A percentile compares a stretch with the other conserved stretches of the same genome.
Evolutionary conservation across 2,329 filamentous ascomycete genomes (phyloP).

Genomic region (Amauroascus verrucosus): DNA sequence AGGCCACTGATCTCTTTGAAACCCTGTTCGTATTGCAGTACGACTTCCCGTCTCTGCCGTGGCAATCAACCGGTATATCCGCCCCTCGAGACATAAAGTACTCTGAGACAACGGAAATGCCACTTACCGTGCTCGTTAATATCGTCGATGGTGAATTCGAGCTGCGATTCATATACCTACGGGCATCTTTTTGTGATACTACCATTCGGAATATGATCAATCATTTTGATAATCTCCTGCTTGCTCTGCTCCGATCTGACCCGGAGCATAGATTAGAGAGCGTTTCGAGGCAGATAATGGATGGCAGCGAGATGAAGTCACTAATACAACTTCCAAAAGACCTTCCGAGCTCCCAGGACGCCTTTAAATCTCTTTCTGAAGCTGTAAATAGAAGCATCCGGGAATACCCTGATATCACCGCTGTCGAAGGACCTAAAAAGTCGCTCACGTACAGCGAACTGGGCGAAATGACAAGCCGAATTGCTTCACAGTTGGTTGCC

Average conservation of each 20-base stretch:
- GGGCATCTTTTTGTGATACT: neutral
- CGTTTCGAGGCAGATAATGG: neutral
- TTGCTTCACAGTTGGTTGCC: slow-evolving; percentile 12
- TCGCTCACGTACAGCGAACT: neutral
- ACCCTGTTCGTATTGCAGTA: slow-evolving; percentile 4
- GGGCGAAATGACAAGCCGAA: neutral
- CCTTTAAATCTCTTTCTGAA: too few species aligned
- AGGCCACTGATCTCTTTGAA: slow-evolving; percentile 3
- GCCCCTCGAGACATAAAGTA: slow-evolving; percentile 8
- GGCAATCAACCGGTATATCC: slow-evolving; percentile 25
- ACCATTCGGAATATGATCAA: neutral
- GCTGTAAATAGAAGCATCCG: neutral
- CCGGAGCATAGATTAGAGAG: neutral
- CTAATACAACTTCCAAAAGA: neutral
- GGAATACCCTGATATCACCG: neutral
- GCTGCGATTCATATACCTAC: neutral
- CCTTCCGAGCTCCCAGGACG: too few species aligned
- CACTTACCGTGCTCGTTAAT: neutral
- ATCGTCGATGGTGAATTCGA: too few species aligned
- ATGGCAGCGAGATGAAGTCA: neutral
- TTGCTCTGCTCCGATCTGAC: neutral
- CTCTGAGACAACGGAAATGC: neutral
- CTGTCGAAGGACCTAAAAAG: neutral
- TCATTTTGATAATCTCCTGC: neutral
- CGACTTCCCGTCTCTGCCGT: neutral